phyloP scores from a whole-genome alignment of 805 yeast species.

The Saccharomycopsis guyanensis region DNA sequence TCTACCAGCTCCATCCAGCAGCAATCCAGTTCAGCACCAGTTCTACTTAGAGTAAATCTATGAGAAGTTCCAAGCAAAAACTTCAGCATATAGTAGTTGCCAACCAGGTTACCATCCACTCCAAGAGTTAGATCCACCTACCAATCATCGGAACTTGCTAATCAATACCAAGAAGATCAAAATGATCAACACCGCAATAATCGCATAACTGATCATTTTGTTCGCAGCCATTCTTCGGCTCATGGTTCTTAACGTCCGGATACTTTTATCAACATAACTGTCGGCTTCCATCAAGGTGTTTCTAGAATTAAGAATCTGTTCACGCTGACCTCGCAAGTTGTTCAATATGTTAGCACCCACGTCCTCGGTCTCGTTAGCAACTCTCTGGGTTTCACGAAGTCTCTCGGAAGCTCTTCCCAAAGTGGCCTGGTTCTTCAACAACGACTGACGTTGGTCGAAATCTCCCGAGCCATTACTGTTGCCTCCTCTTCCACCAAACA shows the following conservation, averaged over 20 bases:
- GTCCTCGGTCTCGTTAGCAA: conserved; percentile 87
- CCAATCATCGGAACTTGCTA: conserved; percentile 69
- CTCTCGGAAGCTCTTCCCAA: conserved; percentile 79
- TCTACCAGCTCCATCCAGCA: no score
- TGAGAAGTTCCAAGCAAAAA: no score
- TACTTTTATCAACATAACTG: conserved; percentile 81
- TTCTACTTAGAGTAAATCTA: no score
- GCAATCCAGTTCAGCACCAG: no score
- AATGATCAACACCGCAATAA: conserved; percentile 77
- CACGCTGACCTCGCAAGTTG: conserved; percentile 88
- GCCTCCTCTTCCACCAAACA: conserved; percentile 50
- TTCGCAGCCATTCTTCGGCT: conserved; percentile 89
- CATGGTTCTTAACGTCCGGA: conserved; percentile 84
- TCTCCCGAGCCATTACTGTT: conserved; percentile 26
- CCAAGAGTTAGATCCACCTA: no score
- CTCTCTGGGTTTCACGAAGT: conserved; percentile 76
- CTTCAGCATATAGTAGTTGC: no score
- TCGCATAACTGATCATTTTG: conserved; percentile 82
- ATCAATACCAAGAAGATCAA: conserved; percentile 77
- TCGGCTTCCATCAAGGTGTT: conserved; percentile 86
- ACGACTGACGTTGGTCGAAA: conserved; percentile 63
- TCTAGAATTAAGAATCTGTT: conserved; percentile 80
- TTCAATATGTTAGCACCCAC: conserved; percentile 86
- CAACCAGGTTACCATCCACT: neutral
- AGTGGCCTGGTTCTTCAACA: conserved; percentile 69